Base-by-base conservation (phyloP, 352 stramenopile genomes). In the Globisporangium iwayamae region DNA sequence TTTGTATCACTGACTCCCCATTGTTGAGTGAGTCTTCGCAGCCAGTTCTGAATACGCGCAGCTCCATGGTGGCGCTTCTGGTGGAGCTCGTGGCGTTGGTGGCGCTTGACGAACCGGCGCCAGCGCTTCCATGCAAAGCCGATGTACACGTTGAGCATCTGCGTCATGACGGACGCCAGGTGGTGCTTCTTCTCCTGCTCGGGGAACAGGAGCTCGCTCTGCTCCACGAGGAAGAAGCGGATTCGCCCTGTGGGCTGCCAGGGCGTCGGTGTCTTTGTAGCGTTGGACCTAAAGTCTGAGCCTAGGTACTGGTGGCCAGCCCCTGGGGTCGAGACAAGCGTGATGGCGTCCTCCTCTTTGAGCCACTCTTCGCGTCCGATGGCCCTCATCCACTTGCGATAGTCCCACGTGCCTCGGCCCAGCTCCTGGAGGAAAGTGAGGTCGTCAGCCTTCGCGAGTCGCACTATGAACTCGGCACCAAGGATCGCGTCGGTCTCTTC, bases 121-220 rank as follows among this genome's bases (percentile, higher is more conserved):
- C 83, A 92, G 1, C 71, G 64, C 30, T 61, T 60, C 84, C 84
- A 93, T 22, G 75, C 78, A 61, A 84, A 89, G 38, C 82, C 84
- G 10, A 77, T 64, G 56, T 83, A 88, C 13, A 90, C 66, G 34
- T 80, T 77, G 14, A 93, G 69, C 54, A 93, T 69, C 46, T 88
- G 82, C n/a, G 70, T 28, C 22, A 93, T 51, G 65, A 91, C 80
- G 25, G 56, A 20, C 10, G 45, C 60, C 55, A 93, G 64, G 58
- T 83, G 80, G 6, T 68, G 61, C 25, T 55, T 64, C 43, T 75
- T 70, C 9, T 87, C 67, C 1, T 56, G 53, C 14, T 79, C 72
- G 0, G 79, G 84, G 10, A 81, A 74, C 9, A 78, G 50, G 38
- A 93, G 58, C 3, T 75, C 73, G 30, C 61, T 56, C 20, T 82